Conservation (phyloP, 148 eudicot genomes). For the Vaccinium darrowii region DNA sequence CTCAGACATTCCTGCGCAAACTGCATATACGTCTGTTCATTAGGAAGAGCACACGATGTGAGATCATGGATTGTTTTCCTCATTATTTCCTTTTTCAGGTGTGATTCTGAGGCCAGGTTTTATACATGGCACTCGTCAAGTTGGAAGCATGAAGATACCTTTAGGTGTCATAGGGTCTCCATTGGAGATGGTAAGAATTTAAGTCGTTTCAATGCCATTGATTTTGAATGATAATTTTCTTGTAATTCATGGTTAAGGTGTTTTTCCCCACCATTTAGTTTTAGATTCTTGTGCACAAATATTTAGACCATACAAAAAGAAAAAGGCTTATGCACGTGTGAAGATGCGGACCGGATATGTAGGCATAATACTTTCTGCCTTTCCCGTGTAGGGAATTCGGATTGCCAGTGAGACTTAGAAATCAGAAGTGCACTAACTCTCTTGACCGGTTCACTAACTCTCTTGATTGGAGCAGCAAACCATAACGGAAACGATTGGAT, state of each 20-base stretch:
- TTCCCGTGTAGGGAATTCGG: no score
- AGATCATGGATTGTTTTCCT: not conserved
- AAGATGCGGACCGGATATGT: not conserved
- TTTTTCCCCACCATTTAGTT: not conserved
- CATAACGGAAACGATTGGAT: not conserved
- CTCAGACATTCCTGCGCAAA: not conserved
- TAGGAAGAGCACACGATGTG: not conserved
- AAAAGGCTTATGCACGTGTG: not conserved
- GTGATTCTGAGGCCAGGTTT: slow-evolving; percentile 67
- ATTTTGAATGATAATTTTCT: not conserved
- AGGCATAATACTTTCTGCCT: not conserved
- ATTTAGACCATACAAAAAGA: not conserved
- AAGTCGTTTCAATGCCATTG: not conserved
- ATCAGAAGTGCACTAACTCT: not conserved
- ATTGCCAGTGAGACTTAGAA: not conserved
- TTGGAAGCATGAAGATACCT: slow-evolving; percentile 65
- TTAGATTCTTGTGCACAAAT: not conserved
- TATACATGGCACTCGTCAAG: slow-evolving; percentile 60
- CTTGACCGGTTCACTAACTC: not conserved
- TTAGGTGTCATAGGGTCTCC: slow-evolving; percentile 64
- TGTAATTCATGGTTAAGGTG: not conserved
- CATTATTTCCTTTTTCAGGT: slow-evolving; percentile 32
- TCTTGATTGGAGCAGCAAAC: not conserved
- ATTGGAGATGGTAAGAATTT: slow-evolving; percentile 50
- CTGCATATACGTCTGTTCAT: not conserved